Evolutionary conservation across 1,284 basidiomycete genomes (phyloP), one percentile per base, ranked within the genome.

Genomic region (Irpex sp.): DNA sequence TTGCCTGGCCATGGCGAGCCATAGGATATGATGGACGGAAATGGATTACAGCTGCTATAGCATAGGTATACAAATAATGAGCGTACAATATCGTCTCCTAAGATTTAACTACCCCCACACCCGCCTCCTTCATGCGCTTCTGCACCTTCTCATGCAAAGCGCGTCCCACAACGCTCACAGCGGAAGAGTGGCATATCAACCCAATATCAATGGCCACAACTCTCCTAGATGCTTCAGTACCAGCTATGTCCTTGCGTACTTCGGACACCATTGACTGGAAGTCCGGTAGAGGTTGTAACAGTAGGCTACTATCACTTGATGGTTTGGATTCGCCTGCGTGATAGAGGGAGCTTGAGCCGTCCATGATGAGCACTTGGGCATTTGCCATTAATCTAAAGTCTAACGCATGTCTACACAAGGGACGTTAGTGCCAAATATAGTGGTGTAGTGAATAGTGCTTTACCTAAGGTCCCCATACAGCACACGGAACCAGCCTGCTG

Each of bases 401-500:
- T 45, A 45, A 45, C 7, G n/a, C 39, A 45, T 12, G 39, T 45
- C 39, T 23, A 37, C 47, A 36, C 28, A 0, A 33, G 28, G 28
- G 6, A 7, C 2, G 28, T 33, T 33, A 33, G 28, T 33, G 28
- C 5, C 7, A 7, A 33, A 33, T 7, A 5, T 33, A 33, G 28
- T 6, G n/a, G n/a, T 33, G 28, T 7, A 33, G 28, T 33, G 21
- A 42, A 37, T 16, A 8, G 33, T n/a, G 14, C 1, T 76, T 59
- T 71, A 87, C 86, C 82, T 81, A 36, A 85, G 76, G 68, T 89
- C 85, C 10, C 82, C 80, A 65, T 90, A 90, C 54, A 90, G 73
- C 37, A 93, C 72, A 58, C 91, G 78, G 75, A 88, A 92, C 91
- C 91, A 93, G 5, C 88, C 88, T 45, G 87, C 85, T 4, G 87